Conservation (phyloP, 2,329 filamentous ascomycete genomes). For the Akanthomyces lecanii region DNA sequence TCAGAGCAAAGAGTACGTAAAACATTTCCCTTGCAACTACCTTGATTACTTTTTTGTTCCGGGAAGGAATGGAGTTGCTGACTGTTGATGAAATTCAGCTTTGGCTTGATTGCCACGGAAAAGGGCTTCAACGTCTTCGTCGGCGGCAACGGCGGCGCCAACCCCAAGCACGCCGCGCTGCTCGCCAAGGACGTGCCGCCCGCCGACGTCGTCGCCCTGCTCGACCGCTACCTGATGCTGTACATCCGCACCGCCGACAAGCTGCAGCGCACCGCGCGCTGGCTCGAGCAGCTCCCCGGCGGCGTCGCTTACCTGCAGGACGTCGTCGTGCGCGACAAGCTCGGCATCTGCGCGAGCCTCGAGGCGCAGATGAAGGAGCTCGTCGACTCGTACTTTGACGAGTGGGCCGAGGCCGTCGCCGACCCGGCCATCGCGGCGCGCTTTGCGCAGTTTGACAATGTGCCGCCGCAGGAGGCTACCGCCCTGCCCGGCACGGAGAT, state of each 20-base stretch:
- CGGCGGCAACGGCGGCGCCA: constrained; percentile 83
- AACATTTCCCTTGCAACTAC: no score
- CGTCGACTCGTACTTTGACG: constrained; percentile 80
- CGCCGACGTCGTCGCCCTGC: constrained; percentile 73
- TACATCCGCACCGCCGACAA: constrained; percentile 92
- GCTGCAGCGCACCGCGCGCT: constrained; percentile 81
- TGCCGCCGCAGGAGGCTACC: constrained; percentile 55
- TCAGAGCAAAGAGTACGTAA: constrained; percentile 76
- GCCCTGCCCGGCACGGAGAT: constrained; percentile 64
- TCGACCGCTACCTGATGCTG: constrained; percentile 88
- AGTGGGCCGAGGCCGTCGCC: constrained; percentile 81
- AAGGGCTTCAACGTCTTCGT: constrained; percentile 94
- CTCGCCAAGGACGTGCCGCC: constrained; percentile 83
- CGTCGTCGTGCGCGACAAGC: constrained; percentile 78
- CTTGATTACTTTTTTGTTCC: no score
- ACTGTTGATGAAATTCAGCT: constrained; percentile 42
- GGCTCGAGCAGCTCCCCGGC: constrained; percentile 79
- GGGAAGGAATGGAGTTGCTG: no score
- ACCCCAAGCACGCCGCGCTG: constrained; percentile 75
- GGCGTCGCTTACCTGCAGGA: constrained; percentile 78
- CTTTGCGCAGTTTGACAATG: constrained; percentile 85
- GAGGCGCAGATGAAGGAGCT: constrained; percentile 86
- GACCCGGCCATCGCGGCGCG: constrained; percentile 61
- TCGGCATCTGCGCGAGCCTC: constrained; percentile 78
- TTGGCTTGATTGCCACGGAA: constrained; percentile 85